These are phyloP conservation scores for Ganoderma resinaceum DNA, from an alignment of 1,284 basidiomycete species.

Conservation along the genomic window DNA sequence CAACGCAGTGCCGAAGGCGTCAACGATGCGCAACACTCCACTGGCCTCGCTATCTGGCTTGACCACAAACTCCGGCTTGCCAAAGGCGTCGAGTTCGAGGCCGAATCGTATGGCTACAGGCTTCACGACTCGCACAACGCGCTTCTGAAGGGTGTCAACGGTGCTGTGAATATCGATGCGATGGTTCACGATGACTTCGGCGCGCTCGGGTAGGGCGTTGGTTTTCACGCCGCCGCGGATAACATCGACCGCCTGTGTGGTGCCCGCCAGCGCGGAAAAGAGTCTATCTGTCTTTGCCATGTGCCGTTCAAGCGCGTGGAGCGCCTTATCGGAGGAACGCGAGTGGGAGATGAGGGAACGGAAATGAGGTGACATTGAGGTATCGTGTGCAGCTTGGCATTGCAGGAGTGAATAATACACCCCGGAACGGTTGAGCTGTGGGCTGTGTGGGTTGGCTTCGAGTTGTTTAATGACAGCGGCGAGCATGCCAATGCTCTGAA, in stretches of 20 bases:
- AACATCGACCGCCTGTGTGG: constrained; percentile 76
- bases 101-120: constrained; percentile 54
- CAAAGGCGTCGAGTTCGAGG: constrained; percentile 63
- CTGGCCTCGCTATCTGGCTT: constrained; percentile 22
- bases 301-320: constrained; percentile 48
- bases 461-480: constrained; percentile 55
- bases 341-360: constrained; percentile 46
- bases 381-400: constrained; percentile 54
- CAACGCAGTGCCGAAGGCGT: constrained; percentile 51
- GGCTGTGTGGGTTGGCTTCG: constrained; percentile 54
- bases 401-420: constrained; percentile 39
- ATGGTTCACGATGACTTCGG: constrained; percentile 60
- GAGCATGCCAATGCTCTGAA: constrained; percentile 63
- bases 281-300: constrained; percentile 39
- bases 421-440: constrained; percentile 42
- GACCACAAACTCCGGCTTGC: constrained; percentile 24
- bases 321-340: constrained; percentile 46
- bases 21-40: constrained; percentile 43
- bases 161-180: constrained; percentile 56
- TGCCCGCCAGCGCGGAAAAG: constrained; percentile 55
- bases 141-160: constrained; percentile 48
- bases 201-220: constrained; percentile 59
- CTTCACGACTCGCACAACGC: constrained; percentile 47
- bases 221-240: constrained; percentile 74
- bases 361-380: constrained; percentile 47